Evolutionary conservation across 208 protist species (phyloP).

Genomic region (Novymonas esmeraldas): DNA sequence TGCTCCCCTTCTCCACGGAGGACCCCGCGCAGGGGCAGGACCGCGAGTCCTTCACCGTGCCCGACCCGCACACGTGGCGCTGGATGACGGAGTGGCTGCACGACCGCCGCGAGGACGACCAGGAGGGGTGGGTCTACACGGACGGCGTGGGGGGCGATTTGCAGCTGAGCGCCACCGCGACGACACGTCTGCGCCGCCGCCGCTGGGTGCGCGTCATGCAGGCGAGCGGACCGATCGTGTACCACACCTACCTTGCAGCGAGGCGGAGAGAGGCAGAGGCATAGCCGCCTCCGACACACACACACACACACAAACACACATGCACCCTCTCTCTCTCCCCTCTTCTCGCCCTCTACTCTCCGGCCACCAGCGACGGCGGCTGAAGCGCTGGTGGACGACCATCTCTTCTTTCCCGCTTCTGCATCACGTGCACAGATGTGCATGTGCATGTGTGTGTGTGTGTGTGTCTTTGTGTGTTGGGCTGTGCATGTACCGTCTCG

Average conservation of each 20-base stretch:
- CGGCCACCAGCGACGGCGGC: neutral
- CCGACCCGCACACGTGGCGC: constrained; percentile 39
- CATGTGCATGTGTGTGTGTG: too few relatives aligned
- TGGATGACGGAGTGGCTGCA: constrained; percentile 64
- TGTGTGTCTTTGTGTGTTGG: too few relatives aligned
- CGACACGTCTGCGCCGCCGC: constrained; percentile 35
- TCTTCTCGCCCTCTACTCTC: neutral
- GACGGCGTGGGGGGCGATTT: constrained; percentile 26
- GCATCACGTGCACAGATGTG: too few relatives aligned
- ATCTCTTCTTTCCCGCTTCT: too few relatives aligned
- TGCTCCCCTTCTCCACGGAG: constrained; percentile 38
- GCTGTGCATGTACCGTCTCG: too few relatives aligned
- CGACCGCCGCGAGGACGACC: constrained; percentile 42
- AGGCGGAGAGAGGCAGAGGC: neutral
- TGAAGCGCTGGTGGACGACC: too few relatives aligned
- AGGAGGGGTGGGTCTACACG: constrained; percentile 65
- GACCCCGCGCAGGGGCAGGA: constrained; percentile 31
- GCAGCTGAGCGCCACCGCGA: constrained; percentile 22
- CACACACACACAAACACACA: neutral
- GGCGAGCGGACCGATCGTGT: constrained; percentile 47
- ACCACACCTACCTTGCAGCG: constrained; percentile 49
- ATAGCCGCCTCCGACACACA: too few relatives aligned
- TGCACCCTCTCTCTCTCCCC: neutral
- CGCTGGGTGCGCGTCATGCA: constrained; percentile 65
- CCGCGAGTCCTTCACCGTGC: constrained; percentile 45